Conservation (phyloP, 768 basidiomycete species). For the Suillus decipiens region DNA sequence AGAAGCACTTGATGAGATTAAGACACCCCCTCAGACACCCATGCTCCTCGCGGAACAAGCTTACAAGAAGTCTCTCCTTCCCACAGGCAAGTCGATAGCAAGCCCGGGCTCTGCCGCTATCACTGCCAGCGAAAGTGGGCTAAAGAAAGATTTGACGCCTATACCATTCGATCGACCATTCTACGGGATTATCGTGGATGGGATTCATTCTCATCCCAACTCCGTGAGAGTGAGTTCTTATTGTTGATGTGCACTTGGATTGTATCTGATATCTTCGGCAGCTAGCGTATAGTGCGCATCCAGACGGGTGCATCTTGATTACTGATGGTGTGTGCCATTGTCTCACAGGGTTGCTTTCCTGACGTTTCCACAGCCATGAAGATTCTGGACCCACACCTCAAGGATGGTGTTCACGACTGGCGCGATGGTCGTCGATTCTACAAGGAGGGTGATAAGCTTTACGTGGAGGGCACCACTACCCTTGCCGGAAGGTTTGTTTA, state of each 20-base stretch:
- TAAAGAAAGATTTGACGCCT: constrained; percentile 50
- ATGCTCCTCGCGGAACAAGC: constrained; percentile 22
- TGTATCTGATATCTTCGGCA: constrained; percentile 28
- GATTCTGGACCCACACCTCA: constrained; percentile 80
- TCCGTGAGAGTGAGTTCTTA: constrained; percentile 69
- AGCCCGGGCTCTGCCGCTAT: constrained; percentile 10
- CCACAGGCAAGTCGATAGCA: constrained; percentile 6
- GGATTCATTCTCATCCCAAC: constrained; percentile 89
- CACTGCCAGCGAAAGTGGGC: constrained; percentile 34
- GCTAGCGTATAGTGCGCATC: constrained; percentile 82
- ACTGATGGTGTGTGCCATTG: constrained; percentile 69
- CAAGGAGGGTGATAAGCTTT: constrained; percentile 80
- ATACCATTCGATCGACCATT: constrained; percentile 66
- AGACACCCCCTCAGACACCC: constrained; percentile 59
- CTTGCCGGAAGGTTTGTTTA: constrained; percentile 78
- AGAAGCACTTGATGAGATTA: constrained; percentile 63
- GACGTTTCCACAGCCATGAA: constrained; percentile 62
- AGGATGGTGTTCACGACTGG: constrained; percentile 87
- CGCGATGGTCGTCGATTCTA: constrained; percentile 79
- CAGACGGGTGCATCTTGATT: constrained; percentile 85
- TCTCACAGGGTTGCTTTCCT: neutral
- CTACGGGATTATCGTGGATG: constrained; percentile 90
- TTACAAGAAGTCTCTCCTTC: neutral
- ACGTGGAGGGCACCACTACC: constrained; percentile 82
- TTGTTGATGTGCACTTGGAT: neutral